Evolutionary conservation across 106 monocot genomes (phyloP).

Genomic region (Dioscorea alata): DNA sequence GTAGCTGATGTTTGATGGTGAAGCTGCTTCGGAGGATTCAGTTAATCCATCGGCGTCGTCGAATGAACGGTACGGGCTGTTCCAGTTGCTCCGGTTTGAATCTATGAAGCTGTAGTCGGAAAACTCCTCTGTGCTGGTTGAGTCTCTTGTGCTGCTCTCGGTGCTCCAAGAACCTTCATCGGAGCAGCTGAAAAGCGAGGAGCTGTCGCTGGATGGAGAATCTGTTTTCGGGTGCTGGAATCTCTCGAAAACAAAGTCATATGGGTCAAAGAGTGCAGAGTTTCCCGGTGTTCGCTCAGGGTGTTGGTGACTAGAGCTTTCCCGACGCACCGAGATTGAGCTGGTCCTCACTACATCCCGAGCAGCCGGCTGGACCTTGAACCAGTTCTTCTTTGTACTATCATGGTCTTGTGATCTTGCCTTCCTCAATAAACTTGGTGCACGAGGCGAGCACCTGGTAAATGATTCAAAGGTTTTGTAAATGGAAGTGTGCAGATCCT

Average conservation of each 20-base stretch:
- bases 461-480: background rate
- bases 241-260: slow-evolving; percentile 4
- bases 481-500: too few species aligned
- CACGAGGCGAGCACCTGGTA: slow-evolving; percentile 51
- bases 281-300: background rate
- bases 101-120: slow-evolving; percentile 35
- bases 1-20: slow-evolving; percentile 11
- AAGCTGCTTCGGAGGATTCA: background rate
- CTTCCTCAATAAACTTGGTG: slow-evolving; percentile 35
- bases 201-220: slow-evolving; percentile 37
- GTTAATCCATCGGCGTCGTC: slow-evolving; percentile 23
- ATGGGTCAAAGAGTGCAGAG: background rate
- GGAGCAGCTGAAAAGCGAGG: slow-evolving; percentile 40
- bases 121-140: slow-evolving; percentile 33
- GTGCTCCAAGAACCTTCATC: slow-evolving; percentile 52
- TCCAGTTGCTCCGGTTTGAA: slow-evolving; percentile 5
- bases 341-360: too few species aligned
- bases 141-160: slow-evolving; percentile 40
- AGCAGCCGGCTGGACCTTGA: background rate
- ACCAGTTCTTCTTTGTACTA: slow-evolving; percentile 11
- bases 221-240: slow-evolving; percentile 10
- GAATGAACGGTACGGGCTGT: slow-evolving; percentile 10
- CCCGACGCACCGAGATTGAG: too few species aligned
- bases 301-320: too few species aligned
- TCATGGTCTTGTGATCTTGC: slow-evolving; percentile 4